phyloP scores from a whole-genome alignment of 2,329 filamentous ascomycete species.

The Colletotrichum ledebouriae region DNA sequence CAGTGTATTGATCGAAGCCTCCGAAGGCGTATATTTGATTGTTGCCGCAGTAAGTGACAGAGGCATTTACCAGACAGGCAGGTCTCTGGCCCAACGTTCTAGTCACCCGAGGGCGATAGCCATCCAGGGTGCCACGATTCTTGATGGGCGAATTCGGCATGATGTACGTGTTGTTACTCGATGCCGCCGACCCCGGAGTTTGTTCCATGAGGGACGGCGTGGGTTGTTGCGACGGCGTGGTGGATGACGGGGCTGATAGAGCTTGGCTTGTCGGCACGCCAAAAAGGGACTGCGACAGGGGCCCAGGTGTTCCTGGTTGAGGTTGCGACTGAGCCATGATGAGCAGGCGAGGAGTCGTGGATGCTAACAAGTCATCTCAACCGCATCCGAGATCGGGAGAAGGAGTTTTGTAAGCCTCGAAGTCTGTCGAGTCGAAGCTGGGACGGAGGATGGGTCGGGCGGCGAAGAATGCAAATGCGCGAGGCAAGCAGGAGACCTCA shows the following conservation, averaged over 20 bases:
- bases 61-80: constrained; percentile 96
- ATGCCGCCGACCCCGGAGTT: constrained; percentile 64
- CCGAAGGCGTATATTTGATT: constrained; percentile 99
- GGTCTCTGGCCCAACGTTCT: constrained; percentile 85
- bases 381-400: constrained; percentile 16
- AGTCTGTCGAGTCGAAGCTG: background rate
- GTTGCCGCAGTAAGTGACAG: constrained; percentile 98
- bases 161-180: constrained; percentile 85
- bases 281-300: constrained; percentile 61
- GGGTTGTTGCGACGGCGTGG: constrained; percentile 44
- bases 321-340: constrained; percentile 55
- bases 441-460: background rate
- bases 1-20: constrained; percentile 98
- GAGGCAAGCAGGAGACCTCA: background rate
- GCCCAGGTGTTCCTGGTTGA: constrained; percentile 59
- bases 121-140: constrained; percentile 74
- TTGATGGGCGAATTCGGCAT: constrained; percentile 89
- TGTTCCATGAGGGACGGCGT: constrained; percentile 51
- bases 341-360: constrained; percentile 4
- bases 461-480: background rate
- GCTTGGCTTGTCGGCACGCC: constrained; percentile 54
- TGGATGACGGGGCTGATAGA: constrained; percentile 48
- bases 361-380: constrained; percentile 39
- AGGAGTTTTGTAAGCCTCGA: constrained; percentile 5
- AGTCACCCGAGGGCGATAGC: constrained; percentile 87